These are phyloP conservation scores for Metschnikowia borealis DNA, from an alignment of 805 yeast genomes.

Conservation along the genomic window DNA sequence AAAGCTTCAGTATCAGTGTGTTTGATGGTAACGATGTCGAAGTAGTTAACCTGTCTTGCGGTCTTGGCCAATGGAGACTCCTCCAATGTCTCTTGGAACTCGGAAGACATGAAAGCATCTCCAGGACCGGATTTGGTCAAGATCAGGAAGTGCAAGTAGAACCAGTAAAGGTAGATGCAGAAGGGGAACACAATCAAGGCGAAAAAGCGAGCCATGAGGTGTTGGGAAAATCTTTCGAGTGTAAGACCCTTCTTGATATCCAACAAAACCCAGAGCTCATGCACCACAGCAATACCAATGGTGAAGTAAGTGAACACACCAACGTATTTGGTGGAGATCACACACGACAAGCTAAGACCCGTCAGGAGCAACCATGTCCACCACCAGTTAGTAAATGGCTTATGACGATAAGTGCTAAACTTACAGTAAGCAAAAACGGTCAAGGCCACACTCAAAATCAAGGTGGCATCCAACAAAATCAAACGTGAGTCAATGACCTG, in stretches of 20 bases:
- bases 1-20: constrained; percentile 77
- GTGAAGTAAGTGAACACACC: constrained; percentile 90
- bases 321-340: constrained; percentile 92
- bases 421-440: constrained; percentile 75
- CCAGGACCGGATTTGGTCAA: constrained; percentile 92
- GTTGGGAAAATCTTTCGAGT: constrained; percentile 54
- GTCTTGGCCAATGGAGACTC: constrained; percentile 75
- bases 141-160: constrained; percentile 82
- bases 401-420: constrained; percentile 62
- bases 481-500: constrained; percentile 88
- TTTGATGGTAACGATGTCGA: constrained; percentile 71
- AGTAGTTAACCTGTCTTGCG: constrained; percentile 68
- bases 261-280: constrained; percentile 84
- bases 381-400: constrained; percentile 72
- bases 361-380: constrained; percentile 82
- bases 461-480: constrained; percentile 86
- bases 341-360: constrained; percentile 84
- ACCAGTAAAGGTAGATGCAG: constrained; percentile 80
- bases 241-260: constrained; percentile 68
- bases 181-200: constrained; percentile 78
- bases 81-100: constrained; percentile 86
- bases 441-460: constrained; percentile 76
- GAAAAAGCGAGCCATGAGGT: constrained; percentile 69
- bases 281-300: constrained; percentile 79
- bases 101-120: constrained; percentile 89